A percentile compares a stretch with the other conserved stretches of the same genome.
Conservation (phyloP, 2,329 filamentous ascomycete species). For the Exophiala alcalophila region DNA sequence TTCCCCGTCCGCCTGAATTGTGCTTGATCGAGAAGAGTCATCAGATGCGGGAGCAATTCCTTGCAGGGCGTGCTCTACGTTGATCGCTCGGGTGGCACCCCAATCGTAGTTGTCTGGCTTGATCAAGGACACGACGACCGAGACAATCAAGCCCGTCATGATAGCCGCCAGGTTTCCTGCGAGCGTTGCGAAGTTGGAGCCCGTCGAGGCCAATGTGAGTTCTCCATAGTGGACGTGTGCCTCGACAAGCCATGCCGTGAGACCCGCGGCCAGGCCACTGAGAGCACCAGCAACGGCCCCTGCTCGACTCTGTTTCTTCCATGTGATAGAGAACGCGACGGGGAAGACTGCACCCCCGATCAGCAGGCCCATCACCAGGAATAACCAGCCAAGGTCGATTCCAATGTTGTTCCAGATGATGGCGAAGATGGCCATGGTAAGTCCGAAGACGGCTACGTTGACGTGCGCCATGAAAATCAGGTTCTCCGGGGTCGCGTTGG, state of each 20-base stretch:
- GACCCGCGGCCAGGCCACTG: slow-evolving; percentile 63
- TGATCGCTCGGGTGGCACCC: slow-evolving; percentile 71
- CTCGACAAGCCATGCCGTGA: slow-evolving; percentile 76
- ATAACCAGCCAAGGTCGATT: slow-evolving; percentile 24
- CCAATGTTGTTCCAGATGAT: slow-evolving; percentile 24
- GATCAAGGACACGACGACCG: slow-evolving; percentile 74
- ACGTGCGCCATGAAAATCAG: slow-evolving; percentile 77
- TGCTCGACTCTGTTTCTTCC: slow-evolving; percentile 73
- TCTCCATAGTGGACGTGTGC: slow-evolving; percentile 65
- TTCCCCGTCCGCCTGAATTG: slow-evolving; percentile 2
- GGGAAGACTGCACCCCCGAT: slow-evolving; percentile 82
- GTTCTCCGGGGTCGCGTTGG: slow-evolving; percentile 66
- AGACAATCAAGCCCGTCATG: slow-evolving; percentile 69
- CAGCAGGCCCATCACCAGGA: slow-evolving; percentile 75
- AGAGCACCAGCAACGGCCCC: slow-evolving; percentile 39
- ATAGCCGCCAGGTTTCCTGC: slow-evolving; percentile 75
- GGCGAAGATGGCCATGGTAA: slow-evolving; percentile 24
- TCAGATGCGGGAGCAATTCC: background rate
- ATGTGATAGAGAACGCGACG: slow-evolving; percentile 73
- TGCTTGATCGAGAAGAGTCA: slow-evolving; percentile 11
- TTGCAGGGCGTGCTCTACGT: slow-evolving; percentile 53
- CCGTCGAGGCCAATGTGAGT: slow-evolving; percentile 69
- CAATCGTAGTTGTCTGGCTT: slow-evolving; percentile 75
- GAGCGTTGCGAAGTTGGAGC: slow-evolving; percentile 58
- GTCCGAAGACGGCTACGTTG: slow-evolving; percentile 63